phyloP scores from a whole-genome alignment of 768 basidiomycete species.

The Amanita thiersii region DNA sequence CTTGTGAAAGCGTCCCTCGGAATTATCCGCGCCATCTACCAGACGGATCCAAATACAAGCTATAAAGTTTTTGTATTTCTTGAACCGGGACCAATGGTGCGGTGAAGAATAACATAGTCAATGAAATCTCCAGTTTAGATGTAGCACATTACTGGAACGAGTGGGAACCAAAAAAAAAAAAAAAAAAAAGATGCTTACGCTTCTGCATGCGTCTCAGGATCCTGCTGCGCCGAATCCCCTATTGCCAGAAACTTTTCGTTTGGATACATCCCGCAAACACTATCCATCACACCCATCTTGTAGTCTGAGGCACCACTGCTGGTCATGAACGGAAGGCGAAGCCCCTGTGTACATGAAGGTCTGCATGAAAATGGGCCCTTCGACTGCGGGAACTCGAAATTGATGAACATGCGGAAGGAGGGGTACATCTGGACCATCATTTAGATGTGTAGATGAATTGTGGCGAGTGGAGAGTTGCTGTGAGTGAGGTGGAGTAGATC shows the following conservation, averaged over 20 bases:
- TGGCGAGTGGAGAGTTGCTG: constrained; percentile 25
- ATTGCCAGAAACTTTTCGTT: constrained; percentile 32
- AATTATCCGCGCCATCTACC: constrained; percentile 36
- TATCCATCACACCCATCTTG: constrained; percentile 29
- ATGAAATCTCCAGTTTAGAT: too few species aligned
- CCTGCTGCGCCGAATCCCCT: constrained; percentile 38
- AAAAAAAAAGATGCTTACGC: constrained; percentile 20
- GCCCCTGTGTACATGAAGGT: constrained; percentile 28
- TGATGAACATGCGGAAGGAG: constrained; percentile 33
- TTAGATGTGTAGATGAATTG: constrained; percentile 37
- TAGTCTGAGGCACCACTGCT: constrained; percentile 22
- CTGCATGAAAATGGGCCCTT: constrained; percentile 29
- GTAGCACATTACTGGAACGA: background rate
- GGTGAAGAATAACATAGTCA: background rate
- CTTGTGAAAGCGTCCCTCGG: constrained; percentile 24
- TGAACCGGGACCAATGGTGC: constrained; percentile 18
- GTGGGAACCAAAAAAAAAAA: background rate
- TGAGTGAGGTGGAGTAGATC: constrained; percentile 27
- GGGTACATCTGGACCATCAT: constrained; percentile 36
- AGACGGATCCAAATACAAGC: constrained; percentile 34
- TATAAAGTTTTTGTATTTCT: constrained; percentile 26
- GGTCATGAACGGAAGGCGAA: constrained; percentile 17
- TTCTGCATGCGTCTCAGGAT: constrained; percentile 35
- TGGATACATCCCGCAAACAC: constrained; percentile 32
- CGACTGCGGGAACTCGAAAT: constrained; percentile 23